A percentile compares a stretch with the other conserved stretches of the same genome.
Evolutionary conservation across 192 early-diverging fungal species (phyloP).

Genomic region (Allomyces arbusculus): DNA sequence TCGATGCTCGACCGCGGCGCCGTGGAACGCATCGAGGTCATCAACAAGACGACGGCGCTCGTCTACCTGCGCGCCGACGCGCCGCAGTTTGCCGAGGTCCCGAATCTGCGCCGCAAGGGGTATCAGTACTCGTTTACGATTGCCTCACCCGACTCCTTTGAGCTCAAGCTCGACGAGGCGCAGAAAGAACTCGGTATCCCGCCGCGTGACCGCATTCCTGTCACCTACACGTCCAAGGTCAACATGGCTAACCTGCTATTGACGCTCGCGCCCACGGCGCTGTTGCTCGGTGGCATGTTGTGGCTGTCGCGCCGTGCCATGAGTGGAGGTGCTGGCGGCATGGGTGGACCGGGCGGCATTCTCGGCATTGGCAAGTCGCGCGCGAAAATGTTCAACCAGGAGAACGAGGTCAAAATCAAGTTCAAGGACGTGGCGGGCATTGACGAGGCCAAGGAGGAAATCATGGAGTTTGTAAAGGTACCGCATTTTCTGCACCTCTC

Average conservation of each 20-base stretch:
- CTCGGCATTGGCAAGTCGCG: slow-evolving; percentile 92
- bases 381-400: slow-evolving; percentile 93
- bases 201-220: slow-evolving; percentile 70
- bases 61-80: slow-evolving; percentile 57
- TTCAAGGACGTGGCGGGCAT: slow-evolving; percentile 99
- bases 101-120: neutral
- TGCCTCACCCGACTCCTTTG: slow-evolving; percentile 85
- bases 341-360: slow-evolving; percentile 45
- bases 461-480: slow-evolving; percentile 98
- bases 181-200: slow-evolving; percentile 84
- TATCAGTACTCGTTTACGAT: slow-evolving; percentile 61
- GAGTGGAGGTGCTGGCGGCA: slow-evolving; percentile 19
- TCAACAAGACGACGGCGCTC: slow-evolving; percentile 67
- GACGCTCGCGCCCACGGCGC: slow-evolving; percentile 79
- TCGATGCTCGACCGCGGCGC: slow-evolving; percentile 76
- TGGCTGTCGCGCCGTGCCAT: slow-evolving; percentile 67
- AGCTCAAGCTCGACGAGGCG: slow-evolving; percentile 68
- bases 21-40: slow-evolving; percentile 71
- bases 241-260: slow-evolving; percentile 48
- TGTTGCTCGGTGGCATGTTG: slow-evolving; percentile 70
- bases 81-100: slow-evolving; percentile 6
- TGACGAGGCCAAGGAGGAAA: slow-evolving; percentile 98
- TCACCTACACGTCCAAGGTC: slow-evolving; percentile 72
- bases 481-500: neutral
- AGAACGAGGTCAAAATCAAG: slow-evolving; percentile 84